phyloP scores from a whole-genome alignment of 2,329 filamentous ascomycete species.

The Sporothrix variecibatus region DNA sequence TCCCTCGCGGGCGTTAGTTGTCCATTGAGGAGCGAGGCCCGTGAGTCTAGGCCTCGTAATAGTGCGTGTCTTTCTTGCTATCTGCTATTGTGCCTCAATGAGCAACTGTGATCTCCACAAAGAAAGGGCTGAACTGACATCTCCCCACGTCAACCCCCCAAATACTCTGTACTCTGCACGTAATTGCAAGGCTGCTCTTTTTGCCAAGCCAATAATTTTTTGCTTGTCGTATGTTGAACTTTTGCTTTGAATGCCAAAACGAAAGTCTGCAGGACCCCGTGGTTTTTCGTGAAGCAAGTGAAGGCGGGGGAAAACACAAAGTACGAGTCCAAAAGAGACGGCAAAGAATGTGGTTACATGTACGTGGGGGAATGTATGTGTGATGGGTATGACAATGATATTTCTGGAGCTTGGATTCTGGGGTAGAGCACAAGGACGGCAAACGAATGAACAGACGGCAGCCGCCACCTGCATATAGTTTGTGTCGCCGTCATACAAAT shows the following conservation, averaged over 20 bases:
- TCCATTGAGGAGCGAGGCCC: background rate
- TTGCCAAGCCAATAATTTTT: background rate
- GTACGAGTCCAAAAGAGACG: background rate
- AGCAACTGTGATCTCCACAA: background rate
- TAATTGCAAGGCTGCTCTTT: background rate
- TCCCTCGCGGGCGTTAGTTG: background rate
- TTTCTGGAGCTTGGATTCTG: background rate
- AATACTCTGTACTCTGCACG: too few relatives aligned
- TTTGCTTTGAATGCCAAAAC: background rate
- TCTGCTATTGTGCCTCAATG: background rate
- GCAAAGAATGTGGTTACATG: background rate
- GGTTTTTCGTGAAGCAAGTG: background rate
- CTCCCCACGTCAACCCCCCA: background rate
- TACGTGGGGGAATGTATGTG: background rate
- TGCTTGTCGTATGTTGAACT: background rate
- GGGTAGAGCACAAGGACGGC: background rate
- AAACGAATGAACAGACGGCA: background rate
- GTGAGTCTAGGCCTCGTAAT: background rate
- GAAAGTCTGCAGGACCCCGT: background rate
- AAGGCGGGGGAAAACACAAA: background rate
- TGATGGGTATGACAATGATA: background rate
- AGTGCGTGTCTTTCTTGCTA: background rate
- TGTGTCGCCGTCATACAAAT: slow-evolving; percentile 6
- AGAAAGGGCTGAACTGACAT: background rate
- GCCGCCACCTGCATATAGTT: background rate